Evolutionary conservation across 768 basidiomycete species (phyloP), one percentile per base, ranked within the genome.

Genomic region (Phlebiopsis flavidoalba): DNA sequence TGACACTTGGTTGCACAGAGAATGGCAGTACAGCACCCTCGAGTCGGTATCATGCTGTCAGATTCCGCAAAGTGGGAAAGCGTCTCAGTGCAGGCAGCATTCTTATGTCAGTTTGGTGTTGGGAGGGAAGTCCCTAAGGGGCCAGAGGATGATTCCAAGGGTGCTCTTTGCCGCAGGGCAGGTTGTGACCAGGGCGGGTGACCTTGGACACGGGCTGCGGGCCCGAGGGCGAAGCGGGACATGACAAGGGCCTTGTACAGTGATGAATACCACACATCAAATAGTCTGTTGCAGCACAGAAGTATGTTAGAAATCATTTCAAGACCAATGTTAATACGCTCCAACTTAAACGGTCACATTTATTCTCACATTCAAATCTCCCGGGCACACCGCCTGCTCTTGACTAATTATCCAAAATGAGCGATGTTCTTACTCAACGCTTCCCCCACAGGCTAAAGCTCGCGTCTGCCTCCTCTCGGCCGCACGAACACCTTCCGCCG

Each of bases 131-230:
- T n/a, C n/a, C n/a, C n/a, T 66, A 67, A 40, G 65, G 64, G 12
- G 71, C n/a, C 65, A 0, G 71, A 69, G 5, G 73, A 69, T 3
- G 77, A 74, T 4, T 78, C 71, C 60, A 88, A 83, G 2, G 71
- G 49, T 76, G 80, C 57, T n/a, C n/a, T n/a, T 84, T 83, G 12
- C 93, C 93, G 63, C 97, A 99, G 0, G 94, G 91, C 96, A 98
- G 31, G 83, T 83, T 0, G 79, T 80, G 33, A 95, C 76, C 12
- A 79, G 68, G 0, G 76, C 74, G 0, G 95, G 94, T 0, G 91
- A 88, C 26, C 78, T 78, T 1, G 95, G 94, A 69, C 94, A 97
- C 0, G 74, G 70, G n/a, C n/a, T 0, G 83, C 76, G 0, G 88
- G 79, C n/a, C n/a, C n/a, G 65, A 70, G 6, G 77, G 71, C 0